These are phyloP conservation scores for Fallopia convolvulus DNA, from an alignment of 148 eudicot genomes.

Conservation along the genomic window DNA sequence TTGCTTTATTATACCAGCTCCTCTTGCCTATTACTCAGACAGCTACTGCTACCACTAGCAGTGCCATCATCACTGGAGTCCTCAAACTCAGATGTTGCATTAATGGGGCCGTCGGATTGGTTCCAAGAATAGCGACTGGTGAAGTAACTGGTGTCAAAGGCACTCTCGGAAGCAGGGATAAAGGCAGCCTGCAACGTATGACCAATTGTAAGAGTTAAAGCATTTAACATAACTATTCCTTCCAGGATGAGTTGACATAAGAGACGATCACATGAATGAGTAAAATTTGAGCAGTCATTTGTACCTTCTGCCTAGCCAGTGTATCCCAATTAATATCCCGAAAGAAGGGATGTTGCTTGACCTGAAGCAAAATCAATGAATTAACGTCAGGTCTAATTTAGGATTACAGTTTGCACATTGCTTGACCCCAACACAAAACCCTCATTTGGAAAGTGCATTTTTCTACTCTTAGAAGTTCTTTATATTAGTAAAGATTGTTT, in stretches of 20 bases:
- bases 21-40: conserved; percentile 73
- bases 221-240: conserved; percentile 10
- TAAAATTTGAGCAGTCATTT: background rate
- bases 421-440: background rate
- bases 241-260: background rate
- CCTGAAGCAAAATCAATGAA: conserved; percentile 36
- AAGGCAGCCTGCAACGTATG: conserved; percentile 81
- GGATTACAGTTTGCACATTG: background rate
- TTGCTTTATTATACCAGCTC: conserved; percentile 47
- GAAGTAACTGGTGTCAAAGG: conserved; percentile 89
- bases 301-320: conserved; percentile 96
- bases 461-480: background rate
- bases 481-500: background rate
- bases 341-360: conserved; percentile 90
- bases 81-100: conserved; percentile 67
- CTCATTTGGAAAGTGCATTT: background rate
- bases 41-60: conserved; percentile 77
- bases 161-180: conserved; percentile 92
- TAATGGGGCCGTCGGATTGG: conserved; percentile 71
- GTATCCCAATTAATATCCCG: conserved; percentile 98
- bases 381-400: background rate
- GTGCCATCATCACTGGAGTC: conserved; percentile 75
- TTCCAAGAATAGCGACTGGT: conserved; percentile 92
- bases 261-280: background rate
- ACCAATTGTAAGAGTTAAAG: background rate